A percentile compares a stretch with the other conserved stretches of the same genome.
phyloP scores from a whole-genome alignment of 805 yeast genomes.

The Cyberlindnera mrakii region DNA sequence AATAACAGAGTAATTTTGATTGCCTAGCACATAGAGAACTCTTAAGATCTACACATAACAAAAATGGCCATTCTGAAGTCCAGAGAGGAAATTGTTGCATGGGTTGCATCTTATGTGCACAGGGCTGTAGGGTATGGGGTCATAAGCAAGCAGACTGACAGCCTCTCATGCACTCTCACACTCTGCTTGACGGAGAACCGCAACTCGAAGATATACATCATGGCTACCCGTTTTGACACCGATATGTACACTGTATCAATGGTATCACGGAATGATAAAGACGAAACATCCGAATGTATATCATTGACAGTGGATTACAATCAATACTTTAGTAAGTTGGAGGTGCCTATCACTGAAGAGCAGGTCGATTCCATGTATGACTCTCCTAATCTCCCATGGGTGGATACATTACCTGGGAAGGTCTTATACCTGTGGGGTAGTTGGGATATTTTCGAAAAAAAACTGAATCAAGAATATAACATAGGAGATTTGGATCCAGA shows the following conservation, averaged over 20 bases:
- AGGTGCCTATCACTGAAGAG: slow-evolving; percentile 1
- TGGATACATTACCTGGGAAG: background rate
- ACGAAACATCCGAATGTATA: no score
- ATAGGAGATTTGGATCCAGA: background rate
- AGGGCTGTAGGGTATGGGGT: slow-evolving; percentile 3
- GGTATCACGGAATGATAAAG: no score
- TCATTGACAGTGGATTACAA: background rate
- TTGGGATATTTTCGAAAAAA: background rate
- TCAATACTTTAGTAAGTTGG: background rate
- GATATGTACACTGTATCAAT: no score
- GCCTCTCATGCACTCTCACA: background rate
- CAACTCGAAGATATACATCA: background rate
- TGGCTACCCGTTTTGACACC: no score
- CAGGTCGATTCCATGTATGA: background rate
- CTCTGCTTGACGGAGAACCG: background rate
- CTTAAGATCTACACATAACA: background rate
- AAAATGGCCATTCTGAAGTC: slow-evolving; percentile 1
- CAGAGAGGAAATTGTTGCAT: slow-evolving; percentile 3
- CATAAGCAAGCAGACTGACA: background rate
- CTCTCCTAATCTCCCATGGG: background rate
- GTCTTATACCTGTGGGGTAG: background rate
- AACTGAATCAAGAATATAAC: background rate
- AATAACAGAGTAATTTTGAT: no score
- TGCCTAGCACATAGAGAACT: no score
- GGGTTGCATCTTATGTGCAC: slow-evolving; percentile 4